Conservation (phyloP, 768 basidiomycete species). For the Mrakia blollopis region DNA sequence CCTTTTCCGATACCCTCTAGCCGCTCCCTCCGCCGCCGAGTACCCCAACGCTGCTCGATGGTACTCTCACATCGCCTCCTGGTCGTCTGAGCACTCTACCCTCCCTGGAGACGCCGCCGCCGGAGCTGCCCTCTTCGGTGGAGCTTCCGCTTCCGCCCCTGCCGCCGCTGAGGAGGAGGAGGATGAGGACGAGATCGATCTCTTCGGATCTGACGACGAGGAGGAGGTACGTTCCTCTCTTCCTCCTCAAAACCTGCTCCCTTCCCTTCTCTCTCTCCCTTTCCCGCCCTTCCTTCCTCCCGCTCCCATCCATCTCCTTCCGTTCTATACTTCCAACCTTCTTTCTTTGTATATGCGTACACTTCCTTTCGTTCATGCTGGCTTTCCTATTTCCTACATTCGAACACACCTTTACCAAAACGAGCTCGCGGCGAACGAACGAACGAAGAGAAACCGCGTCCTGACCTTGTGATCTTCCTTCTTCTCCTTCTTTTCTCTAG, state of each 20-base stretch:
- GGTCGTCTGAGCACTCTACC: constrained; percentile 62
- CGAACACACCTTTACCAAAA: too few species aligned
- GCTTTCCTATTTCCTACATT: background rate
- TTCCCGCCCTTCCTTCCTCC: too few species aligned
- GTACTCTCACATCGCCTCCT: constrained; percentile 79
- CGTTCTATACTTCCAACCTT: background rate
- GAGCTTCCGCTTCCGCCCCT: constrained; percentile 45
- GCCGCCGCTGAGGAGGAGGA: constrained; percentile 56
- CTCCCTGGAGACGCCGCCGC: constrained; percentile 75
- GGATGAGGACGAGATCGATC: constrained; percentile 73
- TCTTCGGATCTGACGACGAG: constrained; percentile 77
- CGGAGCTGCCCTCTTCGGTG: constrained; percentile 64
- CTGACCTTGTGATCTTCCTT: background rate
- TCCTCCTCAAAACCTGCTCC: background rate
- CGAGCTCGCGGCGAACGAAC: too few species aligned
- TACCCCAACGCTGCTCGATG: constrained; percentile 77
- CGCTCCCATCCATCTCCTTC: background rate
- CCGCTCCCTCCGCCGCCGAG: constrained; percentile 59
- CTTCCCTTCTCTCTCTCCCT: background rate
- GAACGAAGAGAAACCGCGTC: background rate
- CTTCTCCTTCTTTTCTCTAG: constrained; percentile 45
- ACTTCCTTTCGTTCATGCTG: too few species aligned
- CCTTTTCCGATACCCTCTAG: constrained; percentile 21
- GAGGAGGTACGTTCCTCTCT: constrained; percentile 22
- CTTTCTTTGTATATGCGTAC: background rate